Evolutionary conservation across 192 early-diverging fungal species (phyloP).

Genomic region (Gonapodya sp.): DNA sequence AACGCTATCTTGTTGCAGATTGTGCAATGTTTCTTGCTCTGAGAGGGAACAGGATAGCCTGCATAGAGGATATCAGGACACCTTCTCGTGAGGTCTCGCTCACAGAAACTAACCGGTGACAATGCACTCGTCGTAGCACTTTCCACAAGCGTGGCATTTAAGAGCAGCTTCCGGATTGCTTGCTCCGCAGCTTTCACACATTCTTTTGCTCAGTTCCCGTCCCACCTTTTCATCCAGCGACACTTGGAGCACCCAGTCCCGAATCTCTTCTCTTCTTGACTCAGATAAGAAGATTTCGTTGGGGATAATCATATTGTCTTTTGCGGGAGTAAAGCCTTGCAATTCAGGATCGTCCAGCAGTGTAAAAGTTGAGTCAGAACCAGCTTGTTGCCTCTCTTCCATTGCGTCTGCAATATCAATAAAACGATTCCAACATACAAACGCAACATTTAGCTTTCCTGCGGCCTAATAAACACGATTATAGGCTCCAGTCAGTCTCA

Average conservation of each 20-base stretch:
- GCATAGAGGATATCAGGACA: neutral
- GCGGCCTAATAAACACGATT: slow-evolving; percentile 29
- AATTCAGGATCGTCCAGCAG: slow-evolving; percentile 47
- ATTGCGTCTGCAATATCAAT: slow-evolving; percentile 51
- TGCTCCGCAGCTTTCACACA: slow-evolving; percentile 47
- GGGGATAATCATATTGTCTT: neutral
- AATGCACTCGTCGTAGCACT: slow-evolving; percentile 37
- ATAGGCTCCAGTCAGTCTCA: slow-evolving; percentile 13
- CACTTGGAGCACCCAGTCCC: slow-evolving; percentile 56
- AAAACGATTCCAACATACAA: slow-evolving; percentile 55
- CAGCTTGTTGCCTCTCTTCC: slow-evolving; percentile 37
- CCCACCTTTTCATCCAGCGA: slow-evolving; percentile 49
- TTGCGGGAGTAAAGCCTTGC: neutral
- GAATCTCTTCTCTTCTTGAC: slow-evolving; percentile 41
- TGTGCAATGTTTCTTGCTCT: slow-evolving; percentile 38
- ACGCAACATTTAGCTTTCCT: slow-evolving; percentile 50
- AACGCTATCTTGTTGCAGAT: slow-evolving; percentile 39
- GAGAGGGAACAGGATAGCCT: slow-evolving; percentile 42
- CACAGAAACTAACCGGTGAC: slow-evolving; percentile 37
- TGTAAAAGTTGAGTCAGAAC: slow-evolving; percentile 16
- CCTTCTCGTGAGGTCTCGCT: slow-evolving; percentile 4
- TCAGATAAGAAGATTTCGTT: slow-evolving; percentile 15
- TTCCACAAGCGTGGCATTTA: slow-evolving; percentile 34
- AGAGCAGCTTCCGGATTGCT: slow-evolving; percentile 41
- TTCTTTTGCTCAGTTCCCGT: slow-evolving; percentile 42